A percentile compares a stretch with the other conserved stretches of the same genome.
These are phyloP conservation scores for Thelonectria rubi DNA, from an alignment of 2,329 filamentous ascomycete species.

Conservation along the genomic window DNA sequence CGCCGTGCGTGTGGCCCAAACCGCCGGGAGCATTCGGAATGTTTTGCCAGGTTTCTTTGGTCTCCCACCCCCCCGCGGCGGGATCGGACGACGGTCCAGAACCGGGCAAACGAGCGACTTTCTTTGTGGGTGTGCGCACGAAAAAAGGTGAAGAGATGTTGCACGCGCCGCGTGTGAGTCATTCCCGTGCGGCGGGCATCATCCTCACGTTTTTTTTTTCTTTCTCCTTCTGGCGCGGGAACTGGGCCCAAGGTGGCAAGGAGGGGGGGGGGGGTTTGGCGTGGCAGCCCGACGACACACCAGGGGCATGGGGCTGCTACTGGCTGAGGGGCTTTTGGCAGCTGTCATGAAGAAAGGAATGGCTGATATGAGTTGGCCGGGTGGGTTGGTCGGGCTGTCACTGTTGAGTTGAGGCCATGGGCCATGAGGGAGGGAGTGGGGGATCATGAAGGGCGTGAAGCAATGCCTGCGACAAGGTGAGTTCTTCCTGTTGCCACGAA, in stretches of 20 bases:
- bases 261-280: slow-evolving; percentile 11
- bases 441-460: slow-evolving; percentile 18
- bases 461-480: slow-evolving; percentile 20
- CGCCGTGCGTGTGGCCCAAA: not conserved
- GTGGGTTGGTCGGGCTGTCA: slow-evolving; percentile 6
- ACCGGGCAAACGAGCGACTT: slow-evolving; percentile 27
- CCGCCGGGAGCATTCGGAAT: not conserved
- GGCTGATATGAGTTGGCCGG: slow-evolving; percentile 1
- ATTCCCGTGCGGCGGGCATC: slow-evolving; percentile 26
- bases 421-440: slow-evolving; percentile 15
- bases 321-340: slow-evolving; percentile 10
- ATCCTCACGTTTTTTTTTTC: slow-evolving; percentile 24
- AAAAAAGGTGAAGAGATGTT: too few relatives aligned
- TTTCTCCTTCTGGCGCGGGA: slow-evolving; percentile 20
- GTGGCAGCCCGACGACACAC: slow-evolving; percentile 15
- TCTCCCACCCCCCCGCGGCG: not conserved
- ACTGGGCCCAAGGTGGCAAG: slow-evolving; percentile 39
- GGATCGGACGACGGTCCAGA: slow-evolving; percentile 19
- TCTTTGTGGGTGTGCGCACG: slow-evolving; percentile 14
- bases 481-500: slow-evolving; percentile 9
- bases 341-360: not conserved
- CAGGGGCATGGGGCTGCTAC: not conserved
- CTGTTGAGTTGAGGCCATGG: not conserved
- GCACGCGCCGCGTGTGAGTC: slow-evolving; percentile 44
- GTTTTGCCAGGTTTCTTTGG: not conserved